Evolutionary conservation across 345 rosid species (phyloP).

Genomic region (Melaleuca alternifolia): DNA sequence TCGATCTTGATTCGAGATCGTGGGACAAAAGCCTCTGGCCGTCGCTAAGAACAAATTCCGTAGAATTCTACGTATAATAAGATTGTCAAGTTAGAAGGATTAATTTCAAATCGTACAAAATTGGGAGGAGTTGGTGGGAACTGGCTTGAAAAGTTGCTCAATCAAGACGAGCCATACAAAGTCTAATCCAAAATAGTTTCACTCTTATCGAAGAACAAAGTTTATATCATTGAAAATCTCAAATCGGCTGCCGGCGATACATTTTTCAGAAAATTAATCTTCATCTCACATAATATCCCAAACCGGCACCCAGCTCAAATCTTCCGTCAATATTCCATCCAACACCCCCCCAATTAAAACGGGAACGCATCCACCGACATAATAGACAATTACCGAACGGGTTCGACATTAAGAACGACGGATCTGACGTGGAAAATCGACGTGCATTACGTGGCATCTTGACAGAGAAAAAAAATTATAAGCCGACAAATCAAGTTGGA

Average conservation of each 20-base stretch:
- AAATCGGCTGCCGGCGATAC: accelerated
- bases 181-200: neutral
- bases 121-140: neutral
- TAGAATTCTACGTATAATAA: no score
- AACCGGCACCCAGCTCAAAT: neutral
- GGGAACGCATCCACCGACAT: neutral
- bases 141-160: neutral
- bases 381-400: neutral
- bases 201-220: neutral
- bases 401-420: neutral
- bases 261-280: neutral
- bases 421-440: no score
- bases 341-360: neutral
- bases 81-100: no score
- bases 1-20: neutral
- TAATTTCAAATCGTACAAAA: neutral
- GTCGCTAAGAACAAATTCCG: no score
- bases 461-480: neutral
- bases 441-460: no score
- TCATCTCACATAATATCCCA: neutral
- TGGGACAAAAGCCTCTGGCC: neutral
- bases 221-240: neutral
- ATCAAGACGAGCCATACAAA: neutral
- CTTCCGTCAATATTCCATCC: neutral
- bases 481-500: neutral